Percentiles rank a stretch among this genome's conserved stretches.
phyloP scores from a whole-genome alignment of 2,329 filamentous ascomycete genomes.

The Pestalotiopsis sp. region DNA sequence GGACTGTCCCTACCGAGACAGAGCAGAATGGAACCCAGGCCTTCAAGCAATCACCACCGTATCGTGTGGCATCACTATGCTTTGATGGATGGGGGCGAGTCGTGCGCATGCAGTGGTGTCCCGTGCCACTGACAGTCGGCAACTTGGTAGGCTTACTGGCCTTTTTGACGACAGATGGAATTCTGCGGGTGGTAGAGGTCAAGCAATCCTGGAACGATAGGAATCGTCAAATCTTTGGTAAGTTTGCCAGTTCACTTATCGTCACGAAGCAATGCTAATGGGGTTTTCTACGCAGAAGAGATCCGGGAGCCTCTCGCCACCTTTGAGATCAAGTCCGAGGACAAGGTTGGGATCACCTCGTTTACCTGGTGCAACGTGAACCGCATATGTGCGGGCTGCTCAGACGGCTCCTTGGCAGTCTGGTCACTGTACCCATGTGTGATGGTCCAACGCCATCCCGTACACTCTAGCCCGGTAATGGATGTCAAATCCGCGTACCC shows the following conservation, averaged over 20 bases:
- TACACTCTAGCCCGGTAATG: constrained; percentile 55
- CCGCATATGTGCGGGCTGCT: constrained; percentile 54
- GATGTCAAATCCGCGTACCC: constrained; percentile 58
- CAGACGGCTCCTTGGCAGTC: constrained; percentile 55
- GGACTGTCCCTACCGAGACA: constrained; percentile 42
- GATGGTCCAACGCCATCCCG: constrained; percentile 50
- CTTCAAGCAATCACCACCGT: constrained; percentile 36
- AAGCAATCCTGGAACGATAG: constrained; percentile 28
- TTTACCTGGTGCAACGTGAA: constrained; percentile 58
- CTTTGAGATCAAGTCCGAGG: constrained; percentile 46
- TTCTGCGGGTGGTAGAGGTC: constrained; percentile 48
- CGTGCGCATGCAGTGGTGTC: constrained; percentile 54
- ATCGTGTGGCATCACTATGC: constrained; percentile 44
- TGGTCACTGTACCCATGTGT: constrained; percentile 55
- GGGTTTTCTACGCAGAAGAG: constrained; percentile 38
- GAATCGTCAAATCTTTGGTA: constrained; percentile 38
- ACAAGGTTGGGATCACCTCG: constrained; percentile 48
- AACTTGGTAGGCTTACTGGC: constrained; percentile 42
- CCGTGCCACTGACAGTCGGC: constrained; percentile 35
- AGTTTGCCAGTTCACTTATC: constrained; percentile 14
- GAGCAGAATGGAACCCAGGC: constrained; percentile 29
- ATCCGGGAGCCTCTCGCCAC: constrained; percentile 44
- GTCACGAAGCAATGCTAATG: constrained; percentile 12
- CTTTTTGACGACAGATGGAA: constrained; percentile 51
- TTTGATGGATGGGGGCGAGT: constrained; percentile 49